Conservation (phyloP, 345 rosid species). For the Murraya paniculata region DNA sequence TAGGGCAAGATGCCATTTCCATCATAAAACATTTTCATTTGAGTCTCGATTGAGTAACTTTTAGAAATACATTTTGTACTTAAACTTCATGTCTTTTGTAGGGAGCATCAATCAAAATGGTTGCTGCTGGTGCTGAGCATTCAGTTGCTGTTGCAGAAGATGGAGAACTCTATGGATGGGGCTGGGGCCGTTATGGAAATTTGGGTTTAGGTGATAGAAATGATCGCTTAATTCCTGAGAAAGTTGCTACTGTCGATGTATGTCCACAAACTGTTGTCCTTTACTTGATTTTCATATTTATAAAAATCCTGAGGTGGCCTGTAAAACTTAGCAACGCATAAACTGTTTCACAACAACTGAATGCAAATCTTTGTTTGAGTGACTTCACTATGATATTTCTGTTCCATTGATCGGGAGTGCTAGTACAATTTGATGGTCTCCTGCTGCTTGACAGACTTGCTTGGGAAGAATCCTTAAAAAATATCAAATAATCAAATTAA, state of each 20-base stretch:
- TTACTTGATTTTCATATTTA: conserved; percentile 2
- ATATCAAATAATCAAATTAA: not conserved
- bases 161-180: conserved; percentile 98
- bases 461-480: not conserved
- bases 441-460: conserved; percentile 1
- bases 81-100: conserved; percentile 35
- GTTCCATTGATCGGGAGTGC: not conserved
- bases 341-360: not conserved
- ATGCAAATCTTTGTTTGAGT: not conserved
- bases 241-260: conserved; percentile 61
- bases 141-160: conserved; percentile 90
- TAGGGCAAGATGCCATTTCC: not conserved
- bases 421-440: not conserved
- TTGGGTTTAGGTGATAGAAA: conserved; percentile 93
- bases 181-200: conserved; percentile 98
- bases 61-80: conserved; percentile 13
- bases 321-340: not conserved
- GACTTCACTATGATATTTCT: not conserved
- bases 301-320: conserved; percentile 6
- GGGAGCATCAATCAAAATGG: conserved; percentile 80
- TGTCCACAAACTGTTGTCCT: conserved; percentile 29
- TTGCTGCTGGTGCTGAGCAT: conserved; percentile 98
- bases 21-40: not conserved
- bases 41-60: not conserved
- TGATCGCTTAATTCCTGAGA: conserved; percentile 88